Evolutionary conservation across 2,329 filamentous ascomycete species (phyloP).

Genomic region (Fusarium mangiferae): DNA sequence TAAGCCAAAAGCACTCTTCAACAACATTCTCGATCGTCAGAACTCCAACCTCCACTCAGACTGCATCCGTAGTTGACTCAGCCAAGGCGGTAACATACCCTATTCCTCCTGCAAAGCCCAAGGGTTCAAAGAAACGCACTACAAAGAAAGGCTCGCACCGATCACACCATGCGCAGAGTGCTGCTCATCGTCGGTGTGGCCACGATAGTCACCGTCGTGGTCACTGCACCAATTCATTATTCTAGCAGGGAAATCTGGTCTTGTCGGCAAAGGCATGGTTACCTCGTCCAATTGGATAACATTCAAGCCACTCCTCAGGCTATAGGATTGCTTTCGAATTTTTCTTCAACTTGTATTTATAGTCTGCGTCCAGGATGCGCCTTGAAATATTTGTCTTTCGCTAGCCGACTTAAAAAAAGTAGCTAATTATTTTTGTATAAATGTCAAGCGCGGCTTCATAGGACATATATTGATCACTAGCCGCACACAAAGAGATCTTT

Average conservation of each 20-base stretch:
- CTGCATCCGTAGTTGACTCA: not conserved
- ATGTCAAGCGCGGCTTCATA: fast-evolving
- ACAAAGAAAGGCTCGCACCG: not conserved
- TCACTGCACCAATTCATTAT: not conserved
- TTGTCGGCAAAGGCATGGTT: not conserved
- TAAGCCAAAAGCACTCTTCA: not conserved
- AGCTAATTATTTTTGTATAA: fast-evolving
- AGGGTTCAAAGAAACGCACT: not conserved
- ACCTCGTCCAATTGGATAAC: no score
- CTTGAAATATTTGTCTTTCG: not conserved
- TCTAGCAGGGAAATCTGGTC: fast-evolving
- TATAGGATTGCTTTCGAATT: fast-evolving
- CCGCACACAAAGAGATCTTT: no score
- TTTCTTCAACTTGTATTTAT: not conserved
- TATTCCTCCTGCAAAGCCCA: not conserved
- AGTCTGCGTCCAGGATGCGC: not conserved
- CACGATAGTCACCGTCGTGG: not conserved
- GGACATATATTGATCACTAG: no score
- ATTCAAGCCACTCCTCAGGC: fast-evolving
- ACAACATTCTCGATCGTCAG: not conserved
- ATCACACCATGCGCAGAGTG: not conserved
- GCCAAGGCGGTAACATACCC: not conserved
- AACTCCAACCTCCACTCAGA: not conserved
- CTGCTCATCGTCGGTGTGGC: not conserved
- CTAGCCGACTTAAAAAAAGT: not conserved